Evolutionary conservation across 768 basidiomycete species (phyloP).

Genomic region (Agrocybe pediades): DNA sequence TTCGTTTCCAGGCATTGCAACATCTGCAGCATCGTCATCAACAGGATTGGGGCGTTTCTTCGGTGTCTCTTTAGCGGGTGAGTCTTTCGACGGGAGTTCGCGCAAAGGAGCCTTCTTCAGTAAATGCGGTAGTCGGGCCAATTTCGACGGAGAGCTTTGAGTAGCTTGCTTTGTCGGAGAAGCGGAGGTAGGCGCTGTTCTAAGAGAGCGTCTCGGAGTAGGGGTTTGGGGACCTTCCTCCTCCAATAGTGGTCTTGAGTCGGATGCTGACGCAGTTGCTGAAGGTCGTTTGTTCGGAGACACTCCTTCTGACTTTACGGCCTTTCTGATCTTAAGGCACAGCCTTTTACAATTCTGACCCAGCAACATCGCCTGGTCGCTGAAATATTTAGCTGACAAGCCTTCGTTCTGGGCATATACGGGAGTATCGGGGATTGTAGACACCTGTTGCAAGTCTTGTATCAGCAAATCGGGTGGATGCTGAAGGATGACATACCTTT

Average conservation of each 20-base stretch:
- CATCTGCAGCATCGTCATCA: slow-evolving; percentile 24
- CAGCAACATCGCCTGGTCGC: slow-evolving; percentile 21
- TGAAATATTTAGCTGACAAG: slow-evolving; percentile 23
- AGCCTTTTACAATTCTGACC: slow-evolving; percentile 22
- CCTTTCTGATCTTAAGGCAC: slow-evolving; percentile 10
- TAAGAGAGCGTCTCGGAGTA: not conserved
- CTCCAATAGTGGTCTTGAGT: not conserved
- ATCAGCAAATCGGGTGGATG: not conserved
- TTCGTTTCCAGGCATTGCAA: slow-evolving; percentile 30
- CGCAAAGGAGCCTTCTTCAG: slow-evolving; percentile 24
- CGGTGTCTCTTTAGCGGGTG: slow-evolving; percentile 37
- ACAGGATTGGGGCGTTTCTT: slow-evolving; percentile 7
- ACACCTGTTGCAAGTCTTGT: slow-evolving; percentile 8
- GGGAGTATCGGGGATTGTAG: slow-evolving; percentile 14
- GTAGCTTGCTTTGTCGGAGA: slow-evolving; percentile 21
- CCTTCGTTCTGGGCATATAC: slow-evolving; percentile 25
- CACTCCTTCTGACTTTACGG: not conserved
- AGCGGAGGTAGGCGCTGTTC: slow-evolving; percentile 11
- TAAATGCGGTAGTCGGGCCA: slow-evolving; percentile 6
- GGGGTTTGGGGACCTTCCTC: slow-evolving; percentile 16
- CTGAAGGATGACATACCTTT: slow-evolving; percentile 30
- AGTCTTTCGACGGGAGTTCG: slow-evolving; percentile 36
- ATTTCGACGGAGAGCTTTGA: slow-evolving; percentile 23
- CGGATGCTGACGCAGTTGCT: slow-evolving; percentile 11
- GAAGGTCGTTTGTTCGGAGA: not conserved